Percentiles rank a stretch among this genome's conserved stretches.
phyloP scores from a whole-genome alignment of 176 grass and related monocot species.

The Rhipidocladum racemiflorum region DNA sequence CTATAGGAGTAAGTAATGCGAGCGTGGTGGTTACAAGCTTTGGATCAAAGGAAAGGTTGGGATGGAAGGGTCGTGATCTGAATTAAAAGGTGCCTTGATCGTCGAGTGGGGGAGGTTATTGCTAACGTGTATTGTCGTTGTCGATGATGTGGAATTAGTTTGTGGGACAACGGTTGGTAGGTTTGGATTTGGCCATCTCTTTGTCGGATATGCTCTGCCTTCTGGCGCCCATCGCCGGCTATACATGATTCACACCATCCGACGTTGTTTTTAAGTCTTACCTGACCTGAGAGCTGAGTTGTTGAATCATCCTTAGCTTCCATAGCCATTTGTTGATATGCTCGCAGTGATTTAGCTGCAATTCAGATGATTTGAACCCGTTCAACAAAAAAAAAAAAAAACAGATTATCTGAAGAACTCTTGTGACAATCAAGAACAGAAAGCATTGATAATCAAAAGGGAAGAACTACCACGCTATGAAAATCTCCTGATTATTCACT shows the following conservation, averaged over 20 bases:
- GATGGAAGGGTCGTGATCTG: background rate
- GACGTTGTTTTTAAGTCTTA: background rate
- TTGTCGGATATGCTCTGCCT: background rate
- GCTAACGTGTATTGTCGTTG: background rate
- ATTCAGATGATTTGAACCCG: no score
- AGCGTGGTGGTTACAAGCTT: background rate
- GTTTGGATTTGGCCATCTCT: background rate
- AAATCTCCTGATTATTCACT: no score
- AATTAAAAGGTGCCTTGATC: background rate
- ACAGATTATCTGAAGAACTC: no score
- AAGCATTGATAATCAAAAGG: no score
- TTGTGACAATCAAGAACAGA: no score
- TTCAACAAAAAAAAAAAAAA: no score
- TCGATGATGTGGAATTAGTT: background rate
- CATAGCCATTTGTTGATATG: background rate
- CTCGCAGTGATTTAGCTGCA: background rate
- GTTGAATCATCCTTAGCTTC: background rate
- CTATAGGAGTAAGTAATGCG: background rate
- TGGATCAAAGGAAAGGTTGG: background rate
- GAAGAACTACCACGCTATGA: no score
- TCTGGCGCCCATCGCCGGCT: background rate
- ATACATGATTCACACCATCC: background rate
- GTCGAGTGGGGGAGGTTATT: background rate
- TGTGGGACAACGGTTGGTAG: background rate
- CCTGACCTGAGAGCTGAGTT: background rate